Percentiles rank a stretch among this genome's conserved stretches.
These are phyloP conservation scores for Penicillium crustosum DNA, from an alignment of 2,329 filamentous ascomycete genomes.

Conservation along the genomic window DNA sequence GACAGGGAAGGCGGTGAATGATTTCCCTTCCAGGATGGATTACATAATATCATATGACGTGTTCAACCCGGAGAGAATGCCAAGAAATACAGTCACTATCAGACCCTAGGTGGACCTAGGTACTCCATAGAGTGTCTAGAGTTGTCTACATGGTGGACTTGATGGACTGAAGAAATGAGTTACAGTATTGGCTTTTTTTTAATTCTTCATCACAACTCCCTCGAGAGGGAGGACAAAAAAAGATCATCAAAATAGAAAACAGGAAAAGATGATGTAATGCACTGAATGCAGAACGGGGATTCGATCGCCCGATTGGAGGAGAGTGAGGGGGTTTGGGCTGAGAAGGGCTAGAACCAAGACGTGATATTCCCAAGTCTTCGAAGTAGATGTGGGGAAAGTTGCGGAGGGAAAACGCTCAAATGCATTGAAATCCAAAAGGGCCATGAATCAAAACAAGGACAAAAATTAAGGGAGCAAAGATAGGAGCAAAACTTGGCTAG, in stretches of 20 bases:
- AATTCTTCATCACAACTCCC: neutral
- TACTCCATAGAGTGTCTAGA: neutral
- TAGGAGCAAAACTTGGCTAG: constrained; percentile 1
- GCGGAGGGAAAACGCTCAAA: constrained; percentile 27
- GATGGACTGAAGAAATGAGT: neutral
- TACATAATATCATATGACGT: constrained; percentile 9
- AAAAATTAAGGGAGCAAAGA: neutral
- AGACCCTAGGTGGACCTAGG: too few relatives aligned
- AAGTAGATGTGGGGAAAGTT: constrained; percentile 10
- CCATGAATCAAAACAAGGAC: constrained; percentile 14
- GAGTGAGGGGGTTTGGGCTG: neutral
- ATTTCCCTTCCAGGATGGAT: neutral
- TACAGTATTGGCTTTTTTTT: neutral
- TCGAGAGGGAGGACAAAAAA: neutral
- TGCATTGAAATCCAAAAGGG: constrained; percentile 23
- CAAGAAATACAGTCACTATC: neutral
- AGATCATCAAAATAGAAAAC: constrained; percentile 15
- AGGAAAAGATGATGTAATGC: constrained; percentile 21
- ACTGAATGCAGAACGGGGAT: constrained; percentile 1
- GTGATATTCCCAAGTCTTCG: constrained; percentile 7
- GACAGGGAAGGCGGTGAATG: constrained; percentile 1
- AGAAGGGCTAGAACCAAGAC: constrained; percentile 23
- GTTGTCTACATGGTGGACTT: neutral
- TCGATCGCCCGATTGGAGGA: constrained; percentile 7
- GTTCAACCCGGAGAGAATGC: neutral